Evolutionary conservation across 352 stramenopile species (phyloP).

Genomic region (Phytophthora nicotianae): DNA sequence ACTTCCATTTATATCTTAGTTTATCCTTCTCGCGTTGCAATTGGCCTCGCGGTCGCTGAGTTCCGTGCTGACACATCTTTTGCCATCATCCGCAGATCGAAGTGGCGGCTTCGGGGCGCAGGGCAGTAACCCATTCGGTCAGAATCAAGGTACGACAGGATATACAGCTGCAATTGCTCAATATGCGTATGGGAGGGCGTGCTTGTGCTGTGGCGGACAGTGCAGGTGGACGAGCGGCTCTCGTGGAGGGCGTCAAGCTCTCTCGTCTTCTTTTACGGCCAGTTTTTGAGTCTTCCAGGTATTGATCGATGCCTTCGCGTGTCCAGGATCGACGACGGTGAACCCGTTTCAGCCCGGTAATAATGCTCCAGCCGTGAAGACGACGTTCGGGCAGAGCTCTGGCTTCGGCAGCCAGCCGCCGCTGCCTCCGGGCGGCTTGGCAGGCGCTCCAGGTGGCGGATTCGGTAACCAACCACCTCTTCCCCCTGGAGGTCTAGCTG

Average conservation of each 20-base stretch:
- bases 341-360: slow-evolving; percentile 41
- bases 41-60: slow-evolving; percentile 1
- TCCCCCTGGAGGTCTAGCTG: slow-evolving; percentile 27
- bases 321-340: slow-evolving; percentile 33
- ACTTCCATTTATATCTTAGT: not conserved
- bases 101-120: slow-evolving; percentile 19
- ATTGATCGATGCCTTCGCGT: slow-evolving; percentile 45
- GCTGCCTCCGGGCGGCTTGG: slow-evolving; percentile 32
- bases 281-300: slow-evolving; percentile 22
- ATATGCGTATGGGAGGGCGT: slow-evolving; percentile 9
- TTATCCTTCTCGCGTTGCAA: not conserved
- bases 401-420: slow-evolving; percentile 31
- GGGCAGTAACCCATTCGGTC: slow-evolving; percentile 42
- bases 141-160: slow-evolving; percentile 45
- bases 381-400: slow-evolving; percentile 47
- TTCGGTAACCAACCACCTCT: slow-evolving; percentile 31
- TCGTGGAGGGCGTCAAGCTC: slow-evolving; percentile 1
- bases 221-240: slow-evolving; percentile 9
- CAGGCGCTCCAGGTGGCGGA: slow-evolving; percentile 10
- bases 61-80: slow-evolving; percentile 14
- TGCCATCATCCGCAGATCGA: slow-evolving; percentile 19
- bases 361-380: slow-evolving; percentile 14
- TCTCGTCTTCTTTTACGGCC: slow-evolving; percentile 12
- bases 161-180: slow-evolving; percentile 8
- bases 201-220: slow-evolving; percentile 14